Evolutionary conservation across 2,329 filamentous ascomycete genomes (phyloP).

Genomic region (Fusarium sp.): DNA sequence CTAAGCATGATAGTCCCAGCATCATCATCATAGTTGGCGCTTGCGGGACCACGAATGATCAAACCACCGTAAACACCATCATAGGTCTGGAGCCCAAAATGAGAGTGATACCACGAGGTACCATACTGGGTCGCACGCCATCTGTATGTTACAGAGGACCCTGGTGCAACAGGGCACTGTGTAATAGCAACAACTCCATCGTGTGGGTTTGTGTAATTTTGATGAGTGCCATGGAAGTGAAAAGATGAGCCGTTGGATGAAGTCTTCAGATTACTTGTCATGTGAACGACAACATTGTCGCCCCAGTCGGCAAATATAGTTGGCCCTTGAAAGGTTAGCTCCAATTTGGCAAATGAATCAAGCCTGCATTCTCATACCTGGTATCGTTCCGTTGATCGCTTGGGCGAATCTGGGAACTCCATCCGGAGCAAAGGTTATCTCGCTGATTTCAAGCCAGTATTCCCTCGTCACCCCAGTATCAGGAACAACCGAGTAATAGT

Average conservation of each 20-base stretch:
- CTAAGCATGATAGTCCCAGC: slow-evolving; percentile 66
- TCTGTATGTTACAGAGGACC: slow-evolving; percentile 63
- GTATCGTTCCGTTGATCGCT: slow-evolving; percentile 67
- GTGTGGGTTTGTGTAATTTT: slow-evolving; percentile 61
- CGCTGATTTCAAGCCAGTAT: slow-evolving; percentile 56
- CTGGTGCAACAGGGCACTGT: slow-evolving; percentile 62
- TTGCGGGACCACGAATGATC: slow-evolving; percentile 68
- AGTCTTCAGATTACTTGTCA: slow-evolving; percentile 57
- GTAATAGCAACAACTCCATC: slow-evolving; percentile 65
- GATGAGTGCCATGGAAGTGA: slow-evolving; percentile 71
- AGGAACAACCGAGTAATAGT: slow-evolving; percentile 54
- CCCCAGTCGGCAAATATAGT: slow-evolving; percentile 64
- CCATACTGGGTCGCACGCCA: slow-evolving; percentile 67
- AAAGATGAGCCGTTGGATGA: slow-evolving; percentile 67
- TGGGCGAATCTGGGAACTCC: slow-evolving; percentile 53
- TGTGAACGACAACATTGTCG: slow-evolving; percentile 58
- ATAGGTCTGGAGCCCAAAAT: slow-evolving; percentile 60
- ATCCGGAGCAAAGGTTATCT: slow-evolving; percentile 56
- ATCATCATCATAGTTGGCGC: slow-evolving; percentile 70
- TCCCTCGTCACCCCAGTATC: slow-evolving; percentile 62
- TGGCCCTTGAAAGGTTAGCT: slow-evolving; percentile 51
- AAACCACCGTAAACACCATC: slow-evolving; percentile 70
- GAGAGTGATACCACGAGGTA: slow-evolving; percentile 69
- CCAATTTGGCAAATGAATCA: background rate
- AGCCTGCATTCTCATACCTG: slow-evolving; percentile 47